Conservation (phyloP, 2,329 filamentous ascomycete genomes). For the Verticillium longisporum region DNA sequence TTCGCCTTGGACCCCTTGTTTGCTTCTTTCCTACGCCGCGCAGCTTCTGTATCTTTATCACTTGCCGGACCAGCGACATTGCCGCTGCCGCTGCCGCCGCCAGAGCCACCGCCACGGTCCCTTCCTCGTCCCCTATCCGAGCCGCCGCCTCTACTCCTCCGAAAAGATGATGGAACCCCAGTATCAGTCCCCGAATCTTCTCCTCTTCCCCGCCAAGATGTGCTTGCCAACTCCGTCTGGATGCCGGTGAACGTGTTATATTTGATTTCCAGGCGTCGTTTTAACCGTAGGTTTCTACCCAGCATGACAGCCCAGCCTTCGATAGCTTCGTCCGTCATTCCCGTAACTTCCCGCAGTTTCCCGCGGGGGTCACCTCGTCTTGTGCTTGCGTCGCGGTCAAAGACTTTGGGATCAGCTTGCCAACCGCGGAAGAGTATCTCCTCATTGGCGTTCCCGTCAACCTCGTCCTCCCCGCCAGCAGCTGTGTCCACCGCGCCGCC, state of each 20-base stretch:
- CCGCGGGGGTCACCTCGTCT: conserved; percentile 56
- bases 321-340: conserved; percentile 88
- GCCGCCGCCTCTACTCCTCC: conserved; percentile 36
- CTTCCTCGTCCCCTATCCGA: conserved; percentile 38
- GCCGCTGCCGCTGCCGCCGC: conserved; percentile 46
- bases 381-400: conserved; percentile 65
- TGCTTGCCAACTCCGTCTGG: conserved; percentile 59
- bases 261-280: conserved; percentile 64
- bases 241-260: conserved; percentile 59
- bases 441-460: conserved; percentile 50
- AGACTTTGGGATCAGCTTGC: conserved; percentile 55
- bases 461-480: conserved; percentile 50
- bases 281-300: conserved; percentile 59
- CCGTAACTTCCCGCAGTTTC: conserved; percentile 66
- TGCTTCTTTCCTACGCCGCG: conserved; percentile 71
- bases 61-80: conserved; percentile 59
- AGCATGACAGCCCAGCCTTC: conserved; percentile 95
- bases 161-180: conserved; percentile 22
- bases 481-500: conserved; percentile 76
- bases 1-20: conserved; percentile 78
- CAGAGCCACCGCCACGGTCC: conserved; percentile 38
- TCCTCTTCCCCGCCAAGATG: conserved; percentile 55
- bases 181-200: conserved; percentile 52
- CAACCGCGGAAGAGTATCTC: conserved; percentile 68
- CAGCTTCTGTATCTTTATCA: conserved; percentile 65